Conservation (phyloP, 2,329 filamentous ascomycete species). For the Colletotrichum eremochloae region DNA sequence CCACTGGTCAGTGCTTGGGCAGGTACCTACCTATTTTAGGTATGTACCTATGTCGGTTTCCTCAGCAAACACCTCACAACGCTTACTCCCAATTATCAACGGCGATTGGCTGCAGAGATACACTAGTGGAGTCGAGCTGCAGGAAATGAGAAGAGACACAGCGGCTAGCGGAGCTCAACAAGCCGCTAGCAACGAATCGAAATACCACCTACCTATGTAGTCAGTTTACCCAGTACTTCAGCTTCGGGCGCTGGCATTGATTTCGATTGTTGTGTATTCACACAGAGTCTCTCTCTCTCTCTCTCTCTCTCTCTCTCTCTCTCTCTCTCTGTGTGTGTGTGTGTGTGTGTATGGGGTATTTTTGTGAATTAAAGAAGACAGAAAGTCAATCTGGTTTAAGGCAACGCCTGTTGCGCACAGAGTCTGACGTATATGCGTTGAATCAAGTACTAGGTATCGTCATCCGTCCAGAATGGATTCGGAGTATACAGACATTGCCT, state of each 20-base stretch:
- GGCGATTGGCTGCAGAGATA: slow-evolving; percentile 10
- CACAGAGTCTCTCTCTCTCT: background rate
- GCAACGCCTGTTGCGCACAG: background rate
- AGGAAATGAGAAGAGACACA: slow-evolving; percentile 24
- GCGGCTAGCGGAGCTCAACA: slow-evolving; percentile 18
- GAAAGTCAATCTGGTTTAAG: too few relatives aligned
- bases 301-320: background rate
- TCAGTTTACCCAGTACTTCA: background rate
- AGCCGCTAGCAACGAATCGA: slow-evolving; percentile 15
- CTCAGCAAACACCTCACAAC: slow-evolving; percentile 9
- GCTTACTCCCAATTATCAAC: background rate
- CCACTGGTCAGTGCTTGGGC: background rate
- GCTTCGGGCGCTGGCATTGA: background rate
- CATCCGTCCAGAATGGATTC: background rate
- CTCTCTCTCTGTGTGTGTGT: too few relatives aligned
- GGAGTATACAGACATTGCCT: background rate
- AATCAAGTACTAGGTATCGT: background rate
- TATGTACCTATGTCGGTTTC: background rate
- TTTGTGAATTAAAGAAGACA: background rate
- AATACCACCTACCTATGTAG: background rate
- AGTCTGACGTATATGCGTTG: background rate
- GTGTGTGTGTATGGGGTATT: too few relatives aligned
- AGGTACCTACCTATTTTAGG: too few relatives aligned
- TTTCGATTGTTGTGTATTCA: background rate
- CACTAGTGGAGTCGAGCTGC: background rate